These are phyloP conservation scores for Karstenula rhodostoma DNA, from an alignment of 2,329 filamentous ascomycete genomes.

Conservation along the genomic window DNA sequence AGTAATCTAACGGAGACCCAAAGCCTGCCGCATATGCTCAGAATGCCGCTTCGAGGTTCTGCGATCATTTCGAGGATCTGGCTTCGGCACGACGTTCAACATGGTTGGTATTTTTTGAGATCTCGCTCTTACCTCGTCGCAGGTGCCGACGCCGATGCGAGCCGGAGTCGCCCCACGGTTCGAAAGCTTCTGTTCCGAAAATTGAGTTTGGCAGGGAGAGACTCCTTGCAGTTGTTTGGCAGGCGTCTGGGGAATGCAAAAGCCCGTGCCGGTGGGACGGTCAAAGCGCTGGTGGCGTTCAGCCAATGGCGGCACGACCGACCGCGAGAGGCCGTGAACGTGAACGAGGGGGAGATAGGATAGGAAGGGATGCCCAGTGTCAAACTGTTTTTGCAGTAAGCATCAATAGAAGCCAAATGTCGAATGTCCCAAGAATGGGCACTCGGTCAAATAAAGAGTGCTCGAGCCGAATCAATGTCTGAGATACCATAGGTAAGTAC, in stretches of 20 bases:
- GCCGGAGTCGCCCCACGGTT: conserved; percentile 16
- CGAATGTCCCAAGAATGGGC: neutral
- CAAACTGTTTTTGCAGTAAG: neutral
- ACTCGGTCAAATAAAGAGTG: neutral
- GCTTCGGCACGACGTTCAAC: neutral
- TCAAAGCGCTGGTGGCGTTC: conserved; percentile 18
- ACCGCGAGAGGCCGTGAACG: neutral
- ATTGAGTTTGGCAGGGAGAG: neutral
- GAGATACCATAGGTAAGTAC: neutral
- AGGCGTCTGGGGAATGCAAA: conserved; percentile 26
- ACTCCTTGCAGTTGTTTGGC: conserved; percentile 16
- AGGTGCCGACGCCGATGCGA: conserved; percentile 9
- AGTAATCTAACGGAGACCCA: neutral
- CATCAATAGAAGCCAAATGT: neutral
- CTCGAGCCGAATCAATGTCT: neutral
- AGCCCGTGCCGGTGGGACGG: conserved; percentile 27
- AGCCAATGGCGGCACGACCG: conserved; percentile 23
- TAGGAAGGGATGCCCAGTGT: conserved; percentile 17
- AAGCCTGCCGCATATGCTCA: neutral
- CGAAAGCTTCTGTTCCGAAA: conserved; percentile 15
- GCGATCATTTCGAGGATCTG: neutral
- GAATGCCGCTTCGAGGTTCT: neutral
- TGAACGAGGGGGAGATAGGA: conserved; percentile 4
- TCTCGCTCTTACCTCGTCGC: conserved; percentile 5
- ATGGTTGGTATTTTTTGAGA: neutral